phyloP scores from a whole-genome alignment of 331 rosid genomes.

The Phaseolus coccineus region DNA sequence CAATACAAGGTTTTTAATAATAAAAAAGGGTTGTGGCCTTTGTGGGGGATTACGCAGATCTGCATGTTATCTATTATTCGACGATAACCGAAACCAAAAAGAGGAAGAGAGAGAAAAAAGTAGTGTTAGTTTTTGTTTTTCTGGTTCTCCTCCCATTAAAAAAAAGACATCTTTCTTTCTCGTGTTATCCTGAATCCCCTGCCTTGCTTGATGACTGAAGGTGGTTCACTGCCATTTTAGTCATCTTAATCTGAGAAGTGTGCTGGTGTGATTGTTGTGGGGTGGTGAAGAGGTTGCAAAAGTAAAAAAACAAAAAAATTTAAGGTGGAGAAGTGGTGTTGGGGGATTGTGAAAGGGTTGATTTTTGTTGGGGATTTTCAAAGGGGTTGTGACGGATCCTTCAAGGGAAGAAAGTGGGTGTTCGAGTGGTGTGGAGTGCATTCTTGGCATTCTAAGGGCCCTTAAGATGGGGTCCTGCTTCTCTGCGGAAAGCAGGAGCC shows the following conservation, averaged over 20 bases:
- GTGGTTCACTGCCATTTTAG: constrained; percentile 13
- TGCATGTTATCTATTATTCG: constrained; percentile 47
- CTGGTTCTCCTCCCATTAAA: neutral
- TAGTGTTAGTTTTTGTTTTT: neutral
- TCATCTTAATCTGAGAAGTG: constrained; percentile 29
- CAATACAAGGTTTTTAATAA: neutral
- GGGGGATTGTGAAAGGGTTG: constrained; percentile 14
- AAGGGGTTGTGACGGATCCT: constrained; percentile 74
- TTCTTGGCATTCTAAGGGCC: constrained; percentile 78
- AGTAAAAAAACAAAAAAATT: neutral
- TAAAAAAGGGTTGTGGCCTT: neutral
- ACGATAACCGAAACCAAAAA: constrained; percentile 9
- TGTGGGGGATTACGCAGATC: constrained; percentile 51
- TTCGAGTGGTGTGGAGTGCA: constrained; percentile 82
- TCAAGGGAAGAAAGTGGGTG: constrained; percentile 58
- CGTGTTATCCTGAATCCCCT: constrained; percentile 33
- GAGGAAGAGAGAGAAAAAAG: neutral
- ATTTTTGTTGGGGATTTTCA: neutral
- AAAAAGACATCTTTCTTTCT: neutral
- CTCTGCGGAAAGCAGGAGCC: constrained; percentile 96
- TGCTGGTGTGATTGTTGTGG: neutral
- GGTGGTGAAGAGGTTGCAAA: neutral
- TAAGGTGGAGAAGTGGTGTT: constrained; percentile 13
- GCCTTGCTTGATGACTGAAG: constrained; percentile 34
- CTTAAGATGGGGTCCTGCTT: constrained; percentile 99